Base-by-base conservation (phyloP, 176 grass and related monocot species). In the Tillandsia leiboldiana region DNA sequence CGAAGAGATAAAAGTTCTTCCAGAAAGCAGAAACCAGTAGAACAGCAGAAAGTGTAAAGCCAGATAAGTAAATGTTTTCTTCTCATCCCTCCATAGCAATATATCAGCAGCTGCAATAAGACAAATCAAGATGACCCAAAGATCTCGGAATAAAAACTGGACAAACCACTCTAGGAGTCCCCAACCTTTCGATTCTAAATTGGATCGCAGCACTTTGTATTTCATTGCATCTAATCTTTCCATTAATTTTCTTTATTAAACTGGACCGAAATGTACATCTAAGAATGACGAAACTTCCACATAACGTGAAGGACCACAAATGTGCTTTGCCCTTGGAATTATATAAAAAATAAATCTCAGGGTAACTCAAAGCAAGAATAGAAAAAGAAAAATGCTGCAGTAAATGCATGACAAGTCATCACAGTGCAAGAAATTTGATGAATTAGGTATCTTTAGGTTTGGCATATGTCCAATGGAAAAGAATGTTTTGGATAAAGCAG, bases 31-130 rank as follows among this genome's bases (percentile, higher is more conserved):
- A 78, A 97, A 89, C 94, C 89, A 92, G 82, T 97, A 97, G 74
- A 92, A 97, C 53, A 93, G 71, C 66, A 97, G 70, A 87, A 87
- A 97, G 23, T 66, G 77, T 76, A 87, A 48, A 72, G 84, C 73
- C 50, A 97, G 12, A 79, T 63, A 90, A 28, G 86, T 79, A 86
- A 93, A 97, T 12, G 94, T 97, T 79, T 88, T 93, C 84, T 79
- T 92, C 66, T 97, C 94, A 81, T 97, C 94, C 76, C 89, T 90
- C 94, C 89, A 97, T 24, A 97, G 83, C 70, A 97, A 87, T 85
- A 93, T 90, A 75, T 97, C 84, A 77, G 89, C 79, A 75, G 75
- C 94, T 97, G 86, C 76, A 91, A 54, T 53, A 49, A 10, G 70
- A 76, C 52, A 42, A 61, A 1, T n/a, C 22, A 61, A 61, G 5